Evolutionary conservation across 1,139 yeast genomes (phyloP).

Genomic region (Hyphopichia buzzinii): DNA sequence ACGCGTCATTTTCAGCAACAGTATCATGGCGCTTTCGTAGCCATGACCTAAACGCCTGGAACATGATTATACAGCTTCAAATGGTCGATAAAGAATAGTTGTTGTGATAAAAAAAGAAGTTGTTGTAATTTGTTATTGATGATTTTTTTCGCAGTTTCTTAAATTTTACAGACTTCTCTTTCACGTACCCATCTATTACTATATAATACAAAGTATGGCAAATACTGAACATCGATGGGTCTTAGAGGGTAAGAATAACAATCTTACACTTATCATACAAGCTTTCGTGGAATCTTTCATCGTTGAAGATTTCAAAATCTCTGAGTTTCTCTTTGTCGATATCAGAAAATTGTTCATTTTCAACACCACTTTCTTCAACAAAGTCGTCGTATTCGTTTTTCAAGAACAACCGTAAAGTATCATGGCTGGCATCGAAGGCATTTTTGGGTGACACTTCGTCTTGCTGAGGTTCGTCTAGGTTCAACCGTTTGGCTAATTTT

Average conservation of each 20-base stretch:
- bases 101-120: too few species aligned
- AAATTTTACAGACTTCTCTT: too few species aligned
- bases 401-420: conserved; percentile 29
- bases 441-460: conserved; percentile 3
- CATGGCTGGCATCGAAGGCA: conserved; percentile 1
- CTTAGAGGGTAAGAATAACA: conserved; percentile 25
- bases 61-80: too few species aligned
- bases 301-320: conserved; percentile 40
- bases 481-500: conserved; percentile 66
- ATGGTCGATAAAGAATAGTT: too few species aligned
- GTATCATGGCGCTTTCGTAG: too few species aligned
- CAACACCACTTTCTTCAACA: conserved; percentile 27
- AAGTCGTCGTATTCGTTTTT: conserved; percentile 46
- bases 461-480: conserved; percentile 10
- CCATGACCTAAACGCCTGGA: too few species aligned
- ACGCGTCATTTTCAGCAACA: too few species aligned
- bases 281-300: conserved; percentile 40
- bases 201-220: background rate
- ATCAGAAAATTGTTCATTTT: conserved; percentile 22
- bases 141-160: too few species aligned
- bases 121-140: too few species aligned
- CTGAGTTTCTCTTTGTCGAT: conserved; percentile 21
- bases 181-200: background rate
- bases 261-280: conserved; percentile 47
- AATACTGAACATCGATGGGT: background rate